Evolutionary conservation across 352 stramenopile species (phyloP).

Genomic region (Chrysophaeum taylorii): DNA sequence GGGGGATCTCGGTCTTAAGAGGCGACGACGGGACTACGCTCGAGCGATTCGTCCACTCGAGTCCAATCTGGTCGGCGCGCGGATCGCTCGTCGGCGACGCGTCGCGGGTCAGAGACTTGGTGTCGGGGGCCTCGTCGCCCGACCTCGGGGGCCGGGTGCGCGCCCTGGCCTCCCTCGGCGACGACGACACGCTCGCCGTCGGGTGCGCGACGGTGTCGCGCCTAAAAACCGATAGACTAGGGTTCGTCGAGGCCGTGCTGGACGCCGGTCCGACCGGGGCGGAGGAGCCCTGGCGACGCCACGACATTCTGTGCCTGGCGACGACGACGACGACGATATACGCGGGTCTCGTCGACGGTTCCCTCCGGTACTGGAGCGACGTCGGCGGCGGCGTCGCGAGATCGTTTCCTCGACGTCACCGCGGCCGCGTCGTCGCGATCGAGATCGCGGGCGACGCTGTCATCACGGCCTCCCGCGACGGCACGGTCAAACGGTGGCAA

Average conservation of each 20-base stretch:
- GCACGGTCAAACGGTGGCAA: too few species aligned
- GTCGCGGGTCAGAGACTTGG: background rate
- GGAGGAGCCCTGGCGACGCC: constrained; percentile 1
- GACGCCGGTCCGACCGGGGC: background rate
- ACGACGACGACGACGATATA: background rate
- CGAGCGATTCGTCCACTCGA: too few species aligned
- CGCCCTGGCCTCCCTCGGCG: background rate
- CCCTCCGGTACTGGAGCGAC: background rate
- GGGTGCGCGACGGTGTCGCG: background rate
- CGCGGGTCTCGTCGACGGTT: constrained; percentile 4
- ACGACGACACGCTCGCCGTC: background rate
- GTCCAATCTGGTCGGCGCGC: too few species aligned
- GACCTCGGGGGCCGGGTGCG: constrained; percentile 1
- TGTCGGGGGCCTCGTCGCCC: background rate
- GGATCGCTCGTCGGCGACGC: background rate
- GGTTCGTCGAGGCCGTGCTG: background rate
- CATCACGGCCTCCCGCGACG: too few species aligned
- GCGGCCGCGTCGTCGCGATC: too few species aligned
- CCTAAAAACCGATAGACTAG: background rate
- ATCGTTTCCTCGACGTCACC: too few species aligned
- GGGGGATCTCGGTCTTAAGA: too few species aligned
- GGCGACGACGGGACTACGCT: too few species aligned
- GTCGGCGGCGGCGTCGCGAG: background rate
- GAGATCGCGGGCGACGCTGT: too few species aligned
- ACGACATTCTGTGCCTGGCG: background rate